phyloP scores from a whole-genome alignment of 768 basidiomycete species.

The Mycena galericulata region DNA sequence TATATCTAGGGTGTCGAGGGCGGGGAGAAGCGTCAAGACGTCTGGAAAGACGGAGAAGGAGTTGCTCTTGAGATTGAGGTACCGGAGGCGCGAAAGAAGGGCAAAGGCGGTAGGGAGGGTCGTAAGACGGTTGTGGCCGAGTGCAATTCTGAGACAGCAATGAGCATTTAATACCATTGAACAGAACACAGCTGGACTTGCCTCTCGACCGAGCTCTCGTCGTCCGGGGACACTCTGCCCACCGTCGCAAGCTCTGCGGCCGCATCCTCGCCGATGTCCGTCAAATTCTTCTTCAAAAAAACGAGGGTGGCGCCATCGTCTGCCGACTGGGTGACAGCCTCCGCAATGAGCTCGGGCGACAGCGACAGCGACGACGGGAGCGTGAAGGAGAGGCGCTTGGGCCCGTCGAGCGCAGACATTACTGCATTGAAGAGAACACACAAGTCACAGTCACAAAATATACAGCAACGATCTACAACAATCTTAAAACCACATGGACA shows the following conservation, averaged over 20 bases:
- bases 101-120: slow-evolving; percentile 82
- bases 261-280: slow-evolving; percentile 80
- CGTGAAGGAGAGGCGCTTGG: slow-evolving; percentile 33
- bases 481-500: slow-evolving; percentile 90
- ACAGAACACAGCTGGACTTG: slow-evolving; percentile 42
- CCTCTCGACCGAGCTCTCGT: slow-evolving; percentile 71
- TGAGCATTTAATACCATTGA: not conserved
- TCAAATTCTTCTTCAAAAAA: slow-evolving; percentile 82
- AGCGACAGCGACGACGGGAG: slow-evolving; percentile 60
- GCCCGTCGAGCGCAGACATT: slow-evolving; percentile 39
- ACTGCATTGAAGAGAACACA: slow-evolving; percentile 33
- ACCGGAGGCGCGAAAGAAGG: slow-evolving; percentile 78
- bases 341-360: slow-evolving; percentile 61
- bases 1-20: slow-evolving; percentile 94
- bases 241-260: slow-evolving; percentile 80
- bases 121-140: slow-evolving; percentile 86
- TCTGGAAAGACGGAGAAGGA: slow-evolving; percentile 85
- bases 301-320: slow-evolving; percentile 89
- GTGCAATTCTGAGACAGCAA: slow-evolving; percentile 74
- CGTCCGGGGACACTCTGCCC: slow-evolving; percentile 60
- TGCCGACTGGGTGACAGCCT: slow-evolving; percentile 73
- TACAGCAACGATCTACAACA: not conserved
- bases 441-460: slow-evolving; percentile 35
- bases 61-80: slow-evolving; percentile 91
- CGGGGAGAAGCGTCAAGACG: slow-evolving; percentile 69